phyloP scores from a whole-genome alignment of 2,329 filamentous ascomycete species.

The Fusarium nelsonii region DNA sequence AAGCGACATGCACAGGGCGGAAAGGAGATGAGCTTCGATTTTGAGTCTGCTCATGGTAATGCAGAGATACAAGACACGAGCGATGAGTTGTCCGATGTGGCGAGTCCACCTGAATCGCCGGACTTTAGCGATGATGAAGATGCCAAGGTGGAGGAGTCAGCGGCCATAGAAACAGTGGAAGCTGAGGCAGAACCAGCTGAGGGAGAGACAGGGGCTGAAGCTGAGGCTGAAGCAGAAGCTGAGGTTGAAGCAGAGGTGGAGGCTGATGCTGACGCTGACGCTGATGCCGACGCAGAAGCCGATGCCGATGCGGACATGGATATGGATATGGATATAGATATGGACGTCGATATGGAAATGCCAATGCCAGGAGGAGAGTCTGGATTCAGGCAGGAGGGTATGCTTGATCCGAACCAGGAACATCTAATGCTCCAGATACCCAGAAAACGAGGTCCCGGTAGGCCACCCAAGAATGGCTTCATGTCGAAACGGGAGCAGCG shows the following conservation, averaged over 20 bases:
- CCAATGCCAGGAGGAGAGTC: conserved; percentile 42
- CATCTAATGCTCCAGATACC: conserved; percentile 60
- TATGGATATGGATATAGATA: conserved; percentile 36
- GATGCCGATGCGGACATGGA: conserved; percentile 35
- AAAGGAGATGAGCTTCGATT: conserved; percentile 80
- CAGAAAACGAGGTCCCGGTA: conserved; percentile 80
- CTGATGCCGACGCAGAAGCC: conserved; percentile 38
- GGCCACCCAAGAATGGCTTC: conserved; percentile 84
- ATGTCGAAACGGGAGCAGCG: conserved; percentile 83
- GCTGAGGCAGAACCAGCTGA: conserved; percentile 43
- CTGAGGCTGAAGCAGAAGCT: conserved; percentile 43
- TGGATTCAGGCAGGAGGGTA: conserved; percentile 49
- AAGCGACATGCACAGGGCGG: conserved; percentile 67
- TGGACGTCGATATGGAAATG: conserved; percentile 39
- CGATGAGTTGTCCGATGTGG: conserved; percentile 62
- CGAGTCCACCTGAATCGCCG: conserved; percentile 57
- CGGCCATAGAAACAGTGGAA: conserved; percentile 39
- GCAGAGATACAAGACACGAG: conserved; percentile 69
- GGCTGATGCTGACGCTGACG: conserved; percentile 20
- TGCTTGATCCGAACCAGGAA: conserved; percentile 51
- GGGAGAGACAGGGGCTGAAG: conserved; percentile 42
- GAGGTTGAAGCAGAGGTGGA: conserved; percentile 32
- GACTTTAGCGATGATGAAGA: conserved; percentile 56
- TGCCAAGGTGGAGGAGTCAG: conserved; percentile 42
- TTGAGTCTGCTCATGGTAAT: conserved; percentile 71